Percentiles rank a stretch among this genome's conserved stretches.
phyloP scores from a whole-genome alignment of 2,329 filamentous ascomycete species.

The Penicillium sp. region DNA sequence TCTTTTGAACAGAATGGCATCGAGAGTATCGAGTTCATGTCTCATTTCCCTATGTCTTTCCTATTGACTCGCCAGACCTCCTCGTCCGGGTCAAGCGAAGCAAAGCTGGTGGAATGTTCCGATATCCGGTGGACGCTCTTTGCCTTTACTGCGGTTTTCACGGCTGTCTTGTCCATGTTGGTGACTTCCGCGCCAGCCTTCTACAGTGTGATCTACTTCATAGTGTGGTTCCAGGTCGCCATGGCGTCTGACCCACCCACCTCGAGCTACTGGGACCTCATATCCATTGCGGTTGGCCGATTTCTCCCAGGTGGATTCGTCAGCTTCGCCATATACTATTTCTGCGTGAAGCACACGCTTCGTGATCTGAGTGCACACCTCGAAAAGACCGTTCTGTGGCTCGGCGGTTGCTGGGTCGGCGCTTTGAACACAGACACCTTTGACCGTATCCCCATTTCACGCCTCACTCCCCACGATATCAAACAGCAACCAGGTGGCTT shows the following conservation, averaged over 20 bases:
- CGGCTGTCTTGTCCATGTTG: slow-evolving; percentile 52
- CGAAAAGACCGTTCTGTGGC: slow-evolving; percentile 58
- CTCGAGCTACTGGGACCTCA: slow-evolving; percentile 50
- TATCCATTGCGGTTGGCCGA: slow-evolving; percentile 53
- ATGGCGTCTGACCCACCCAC: slow-evolving; percentile 57
- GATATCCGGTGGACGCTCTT: slow-evolving; percentile 57
- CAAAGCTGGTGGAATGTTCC: slow-evolving; percentile 40
- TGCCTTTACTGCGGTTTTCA: slow-evolving; percentile 51
- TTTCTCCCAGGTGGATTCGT: slow-evolving; percentile 57
- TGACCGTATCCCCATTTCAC: slow-evolving; percentile 58
- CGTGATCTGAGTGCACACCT: slow-evolving; percentile 51
- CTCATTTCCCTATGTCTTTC: slow-evolving; percentile 56
- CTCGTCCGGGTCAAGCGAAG: slow-evolving; percentile 23
- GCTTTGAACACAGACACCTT: slow-evolving; percentile 60
- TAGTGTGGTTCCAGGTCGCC: slow-evolving; percentile 57
- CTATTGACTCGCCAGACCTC: slow-evolving; percentile 13
- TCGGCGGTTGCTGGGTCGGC: slow-evolving; percentile 57
- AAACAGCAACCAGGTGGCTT: slow-evolving; percentile 57
- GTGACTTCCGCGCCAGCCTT: slow-evolving; percentile 53
- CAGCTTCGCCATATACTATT: slow-evolving; percentile 53
- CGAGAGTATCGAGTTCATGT: slow-evolving; percentile 49
- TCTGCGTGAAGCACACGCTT: slow-evolving; percentile 48
- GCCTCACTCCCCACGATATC: slow-evolving; percentile 58
- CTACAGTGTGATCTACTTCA: slow-evolving; percentile 51
- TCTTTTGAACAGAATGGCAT: slow-evolving; percentile 48